Base-by-base conservation (phyloP, 2,329 filamentous ascomycete species). In the Alternaria incomplexa region DNA sequence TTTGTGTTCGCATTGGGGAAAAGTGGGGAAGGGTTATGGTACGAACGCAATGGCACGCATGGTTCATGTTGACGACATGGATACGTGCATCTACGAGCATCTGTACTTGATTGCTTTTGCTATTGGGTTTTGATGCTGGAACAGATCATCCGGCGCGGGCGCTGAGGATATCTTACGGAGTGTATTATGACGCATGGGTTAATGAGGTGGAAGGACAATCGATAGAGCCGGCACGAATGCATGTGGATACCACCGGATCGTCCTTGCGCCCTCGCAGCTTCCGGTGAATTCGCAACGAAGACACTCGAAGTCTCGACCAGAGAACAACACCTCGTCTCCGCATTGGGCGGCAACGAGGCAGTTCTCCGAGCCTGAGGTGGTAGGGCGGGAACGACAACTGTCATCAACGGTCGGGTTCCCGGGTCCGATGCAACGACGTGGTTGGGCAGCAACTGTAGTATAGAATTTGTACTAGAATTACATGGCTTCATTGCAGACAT, bases 71-170 rank as follows among this genome's bases (percentile, higher is more conserved):
- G 54, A 62, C 55, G 47, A 59, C 58, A 62, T 58, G 57, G 62
- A 23, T 53, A 40, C 59, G 48, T 53, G 62, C 58, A 28, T 56
- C 53, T 64, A 48, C 61, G 48, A 62, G 53, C 60, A 61, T 58
- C 45, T 63, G 62, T 50, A 69, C 62, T 69, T 67, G 56, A 48
- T 69, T 76, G 62, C 67, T 77, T 75, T 75, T 73, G 63, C 62
- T 65, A 58, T 63, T 59, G 63, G 65, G 58, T 50, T 47, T 51
- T 77, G 72, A 75, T 74, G 68, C 58, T 59, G 58, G 62, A 48
- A 62, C 51, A 56, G 64, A 64, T 52, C 58, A 63, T 61, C 70
- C 66, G 67, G 70, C 73, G 77, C 77, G 59, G 77, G 77, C 77
- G 71, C 72, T 70, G 76, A 74, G 69, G 63, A 57, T 65, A 61